phyloP scores from a whole-genome alignment of 1,139 yeast genomes.

The Nakaseomyces bracarensis region DNA sequence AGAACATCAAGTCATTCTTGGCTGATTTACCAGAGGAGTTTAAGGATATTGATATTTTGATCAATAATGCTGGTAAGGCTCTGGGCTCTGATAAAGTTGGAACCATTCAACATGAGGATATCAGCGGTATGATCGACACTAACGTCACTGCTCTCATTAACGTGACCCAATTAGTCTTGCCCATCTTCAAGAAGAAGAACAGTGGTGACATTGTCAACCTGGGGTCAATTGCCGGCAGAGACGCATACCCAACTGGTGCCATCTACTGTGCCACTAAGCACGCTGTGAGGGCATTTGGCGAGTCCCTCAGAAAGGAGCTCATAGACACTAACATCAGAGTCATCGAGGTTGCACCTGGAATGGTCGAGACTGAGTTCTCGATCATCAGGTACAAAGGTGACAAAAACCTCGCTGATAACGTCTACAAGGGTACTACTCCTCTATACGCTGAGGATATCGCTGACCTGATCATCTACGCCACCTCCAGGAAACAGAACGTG shows the following conservation, averaged over 20 bases:
- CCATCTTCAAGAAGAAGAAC: conserved; percentile 46
- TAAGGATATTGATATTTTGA: conserved; percentile 52
- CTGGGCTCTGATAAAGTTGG: conserved; percentile 63
- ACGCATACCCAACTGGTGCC: conserved; percentile 78
- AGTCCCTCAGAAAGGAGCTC: conserved; percentile 69
- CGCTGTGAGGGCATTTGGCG: conserved; percentile 68
- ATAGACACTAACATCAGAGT: conserved; percentile 67
- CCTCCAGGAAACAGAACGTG: conserved; percentile 62
- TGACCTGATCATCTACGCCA: conserved; percentile 65
- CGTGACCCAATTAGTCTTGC: conserved; percentile 58
- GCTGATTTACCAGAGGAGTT: conserved; percentile 45
- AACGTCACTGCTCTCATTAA: conserved; percentile 67
- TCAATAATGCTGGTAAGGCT: conserved; percentile 82
- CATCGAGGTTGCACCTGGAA: conserved; percentile 80
- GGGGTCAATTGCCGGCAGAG: conserved; percentile 85
- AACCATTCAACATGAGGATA: conserved; percentile 43
- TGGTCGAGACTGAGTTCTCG: conserved; percentile 82
- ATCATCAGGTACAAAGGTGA: conserved; percentile 71
- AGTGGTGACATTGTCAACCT: conserved; percentile 74
- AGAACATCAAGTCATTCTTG: conserved; percentile 47
- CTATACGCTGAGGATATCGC: conserved; percentile 73
- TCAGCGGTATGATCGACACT: conserved; percentile 59
- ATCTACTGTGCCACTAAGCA: conserved; percentile 88
- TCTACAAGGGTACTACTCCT: conserved; percentile 67
- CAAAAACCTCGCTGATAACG: conserved; percentile 54